Evolutionary conservation across 768 basidiomycete species (phyloP), one percentile per base, ranked within the genome.

Genomic region (Phanerochaete carnosa): DNA sequence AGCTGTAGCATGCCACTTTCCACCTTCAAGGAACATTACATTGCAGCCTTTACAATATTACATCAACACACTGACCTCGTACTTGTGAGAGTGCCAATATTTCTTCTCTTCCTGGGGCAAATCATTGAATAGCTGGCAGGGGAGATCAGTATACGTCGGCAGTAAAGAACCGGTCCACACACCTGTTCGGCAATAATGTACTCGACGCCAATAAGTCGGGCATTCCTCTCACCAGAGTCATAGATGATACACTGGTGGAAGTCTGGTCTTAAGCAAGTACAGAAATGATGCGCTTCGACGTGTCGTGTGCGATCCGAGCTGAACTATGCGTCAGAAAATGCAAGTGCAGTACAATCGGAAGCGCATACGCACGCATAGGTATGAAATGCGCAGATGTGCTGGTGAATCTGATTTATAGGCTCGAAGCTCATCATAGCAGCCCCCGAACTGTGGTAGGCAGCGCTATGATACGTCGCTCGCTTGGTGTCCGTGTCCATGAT

Each of bases 31-130:
- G 25, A 26, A 52, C 9, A 32, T 52, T 15, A 30, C 12, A 25
- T 12, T 12, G n/a, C 16, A 6, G 9, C 39, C 25, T 13, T 50
- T 23, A 35, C 39, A 13, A 62, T 45, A 30, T 37, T 13, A 28
- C 11, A 22, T 25, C 25, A 49, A 43, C n/a, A n/a, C n/a, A n/a
- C 60, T 45, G 0, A 75, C 78, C 66, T 80, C 79, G 57, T 77
- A 79, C 62, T 81, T 77, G 63, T 83, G 83, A 15, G 78, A 80
- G 65, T 84, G 83, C 83, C 82, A 83, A 58, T 76, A 81, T 64
- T 70, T 76, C 65, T 79, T 77, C 71, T 82, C 81, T 26, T 80
- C 78, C 29, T 71, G 65, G 3, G 77, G 73, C 1, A 85, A 74
- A 1, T 66, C 64, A 46, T 68, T 61, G 67, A 82, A 83, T 16